Base-by-base conservation (phyloP, 148 eudicot species). In the Nepenthes gracilis region DNA sequence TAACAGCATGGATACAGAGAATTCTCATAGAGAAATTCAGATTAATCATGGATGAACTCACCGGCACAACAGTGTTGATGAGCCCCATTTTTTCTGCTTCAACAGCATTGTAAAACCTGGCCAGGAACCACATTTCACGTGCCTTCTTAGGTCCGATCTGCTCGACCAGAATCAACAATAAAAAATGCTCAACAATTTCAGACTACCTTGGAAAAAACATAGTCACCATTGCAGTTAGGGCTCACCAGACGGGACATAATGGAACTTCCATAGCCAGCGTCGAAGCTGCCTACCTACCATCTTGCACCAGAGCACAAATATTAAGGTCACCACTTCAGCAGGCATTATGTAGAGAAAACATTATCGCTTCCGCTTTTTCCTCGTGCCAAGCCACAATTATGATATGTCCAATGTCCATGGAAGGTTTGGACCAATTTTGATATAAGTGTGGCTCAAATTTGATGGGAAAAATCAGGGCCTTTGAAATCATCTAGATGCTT, bases 21-120 rank as follows among this genome's bases (percentile, higher is more conserved):
- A 23, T 23, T 23, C 23, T 23, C 23, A 11, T 0, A n/a, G 0
- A 8, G 40, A 65, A 58, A 6, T 55, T 43, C 13, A 43, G 7
- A 35, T 33, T 33, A 5, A 8, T 1, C 58, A 55, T 33, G 58
- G 12, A 43, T 6, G 43, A 68, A 76, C 97, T 86, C 67, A 90
- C 98, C 9, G 96, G 91, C 43, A 93, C 98, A 67, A 93, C 96
- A 59, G 96, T 82, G 70, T 93, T 93, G 56, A 93, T 64, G 53
- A 93, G 96, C 43, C 98, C 98, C 95, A 93, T 93, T 72, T 73
- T 86, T 52, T 84, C 95, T 48, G 98, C 98, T 73, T 88, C 98
- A 5, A 72, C 38, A 58, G 98, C 98, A 64, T 81, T 71, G 70
- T 93, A 93, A 66, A 88, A 86, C 72, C 96, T 82, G 9, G 95